A percentile compares a stretch with the other conserved stretches of the same genome.
phyloP scores from a whole-genome alignment of 164 flowering plant species.

The Stephania japonica region DNA sequence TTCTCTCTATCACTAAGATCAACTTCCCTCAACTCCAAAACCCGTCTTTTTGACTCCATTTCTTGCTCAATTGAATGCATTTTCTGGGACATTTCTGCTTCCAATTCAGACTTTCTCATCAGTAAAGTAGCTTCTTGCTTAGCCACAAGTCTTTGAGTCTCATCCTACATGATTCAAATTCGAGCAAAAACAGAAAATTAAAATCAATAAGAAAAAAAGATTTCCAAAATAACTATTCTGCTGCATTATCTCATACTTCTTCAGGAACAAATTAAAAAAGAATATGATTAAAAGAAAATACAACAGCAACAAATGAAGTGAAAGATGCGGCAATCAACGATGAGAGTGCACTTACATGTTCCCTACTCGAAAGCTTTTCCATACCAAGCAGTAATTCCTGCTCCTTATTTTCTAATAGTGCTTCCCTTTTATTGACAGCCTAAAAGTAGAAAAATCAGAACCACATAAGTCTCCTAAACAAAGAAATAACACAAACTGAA shows the following conservation, averaged over 20 bases:
- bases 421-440: conserved; percentile 55
- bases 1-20: conserved; percentile 70
- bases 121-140: conserved; percentile 49
- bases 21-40: conserved; percentile 72
- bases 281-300: not conserved
- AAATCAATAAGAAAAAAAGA: not conserved
- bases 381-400: conserved; percentile 56
- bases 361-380: conserved; percentile 57
- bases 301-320: too few relatives aligned
- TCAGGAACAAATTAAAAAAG: not conserved
- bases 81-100: conserved; percentile 52
- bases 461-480: conserved; percentile 1
- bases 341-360: conserved; percentile 46
- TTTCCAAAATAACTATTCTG: not conserved
- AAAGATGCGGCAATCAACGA: too few relatives aligned
- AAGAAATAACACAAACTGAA: not conserved
- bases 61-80: conserved; percentile 64
- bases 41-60: conserved; percentile 64
- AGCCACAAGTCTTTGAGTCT: conserved; percentile 41
- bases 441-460: conserved; percentile 22
- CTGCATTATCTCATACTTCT: not conserved
- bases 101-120: conserved; percentile 45
- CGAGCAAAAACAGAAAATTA: not conserved
- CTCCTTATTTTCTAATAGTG: conserved; percentile 52
- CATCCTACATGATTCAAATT: conserved; percentile 38